Percentiles rank a stretch among this genome's conserved stretches.
Evolutionary conservation across 148 eudicot species (phyloP).

Genomic region (Diospyros kaki): DNA sequence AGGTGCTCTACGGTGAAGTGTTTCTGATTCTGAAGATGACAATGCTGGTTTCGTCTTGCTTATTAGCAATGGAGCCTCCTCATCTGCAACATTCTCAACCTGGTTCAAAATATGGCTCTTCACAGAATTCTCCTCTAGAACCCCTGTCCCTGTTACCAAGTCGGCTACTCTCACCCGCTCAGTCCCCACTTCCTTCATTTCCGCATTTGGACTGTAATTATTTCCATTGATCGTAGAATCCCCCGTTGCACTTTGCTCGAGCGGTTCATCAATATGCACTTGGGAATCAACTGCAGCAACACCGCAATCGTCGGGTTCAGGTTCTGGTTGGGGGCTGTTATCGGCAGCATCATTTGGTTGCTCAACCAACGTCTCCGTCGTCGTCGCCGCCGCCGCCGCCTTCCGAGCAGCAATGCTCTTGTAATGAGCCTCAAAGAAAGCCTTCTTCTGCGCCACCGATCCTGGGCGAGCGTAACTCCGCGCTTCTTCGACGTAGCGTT

Average conservation of each 20-base stretch:
- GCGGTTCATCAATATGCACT: background rate
- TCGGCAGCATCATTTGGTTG: conserved; percentile 28
- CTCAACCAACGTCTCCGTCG: conserved; percentile 60
- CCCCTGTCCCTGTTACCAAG: background rate
- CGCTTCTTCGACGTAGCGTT: conserved; percentile 71
- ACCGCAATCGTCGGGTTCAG: background rate
- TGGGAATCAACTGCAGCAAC: background rate
- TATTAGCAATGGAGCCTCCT: conserved; percentile 25
- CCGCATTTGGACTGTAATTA: conserved; percentile 13
- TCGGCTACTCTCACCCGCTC: background rate
- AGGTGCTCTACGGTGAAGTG: background rate
- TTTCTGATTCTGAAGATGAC: conserved; percentile 30
- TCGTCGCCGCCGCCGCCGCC: conserved; percentile 70
- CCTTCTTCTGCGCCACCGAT: conserved; percentile 85
- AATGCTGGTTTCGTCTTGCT: conserved; percentile 47
- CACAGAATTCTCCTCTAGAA: background rate
- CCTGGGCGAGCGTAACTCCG: conserved; percentile 71
- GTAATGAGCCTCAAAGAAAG: conserved; percentile 91
- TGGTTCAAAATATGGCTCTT: background rate
- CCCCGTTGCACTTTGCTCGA: background rate
- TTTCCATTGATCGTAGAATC: conserved; percentile 22
- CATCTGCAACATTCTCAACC: background rate
- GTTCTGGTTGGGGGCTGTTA: background rate
- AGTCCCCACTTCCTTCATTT: background rate
- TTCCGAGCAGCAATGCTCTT: conserved; percentile 80